Base-by-base conservation (phyloP, 129 eudicot species). In the Flaveria robusta region DNA sequence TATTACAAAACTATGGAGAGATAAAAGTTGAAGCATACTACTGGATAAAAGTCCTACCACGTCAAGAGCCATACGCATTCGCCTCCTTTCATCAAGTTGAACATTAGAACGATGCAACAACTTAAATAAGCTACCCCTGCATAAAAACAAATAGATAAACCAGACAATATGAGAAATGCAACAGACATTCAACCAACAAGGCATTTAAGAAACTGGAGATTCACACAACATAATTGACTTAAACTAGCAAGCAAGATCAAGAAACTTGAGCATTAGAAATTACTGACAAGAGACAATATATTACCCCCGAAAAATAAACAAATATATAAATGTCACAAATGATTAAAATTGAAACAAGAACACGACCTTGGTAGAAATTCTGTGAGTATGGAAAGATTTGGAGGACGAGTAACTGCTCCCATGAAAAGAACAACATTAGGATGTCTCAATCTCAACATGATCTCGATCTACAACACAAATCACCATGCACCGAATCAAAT, bases 331-430 rank as follows among this genome's bases (percentile, higher is more conserved):
- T 46, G 26, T 47, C 79, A 31, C 63, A 64, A 14, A 23, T 7
- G 49, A 19, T 66, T 24, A 51, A 22, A 13, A 22, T 12, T 5
- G 58, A 34, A 51, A 20, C 76, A 31, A 34, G 15, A 66, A 74
- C 49, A 62, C 76, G 18, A 95, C 99, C 99, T 91, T 66, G 99
- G 99, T 56, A 95, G 84, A 72, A 84, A 95, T 86, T 95, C 99
- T 5, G 99, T 95, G 77, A 95, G 79, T 82, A 95, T 95, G 52
- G 99, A 91, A 76, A 95, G 91, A 81, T 95, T 84, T 49, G 99
- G 99, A 51, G 99, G 97, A 46, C 88, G 89, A 27, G 96, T 87
- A 50, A 95, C 99, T 26, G 99, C 99, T 83, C 99, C 99, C 97
- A 91, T 95, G 88, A 95, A 89, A 79, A 95, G 97, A 72, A 95